Percentiles rank a stretch among this genome's conserved stretches.
These are phyloP conservation scores for Termitomyces sp. DNA, from an alignment of 768 basidiomycete species.

Conservation along the genomic window DNA sequence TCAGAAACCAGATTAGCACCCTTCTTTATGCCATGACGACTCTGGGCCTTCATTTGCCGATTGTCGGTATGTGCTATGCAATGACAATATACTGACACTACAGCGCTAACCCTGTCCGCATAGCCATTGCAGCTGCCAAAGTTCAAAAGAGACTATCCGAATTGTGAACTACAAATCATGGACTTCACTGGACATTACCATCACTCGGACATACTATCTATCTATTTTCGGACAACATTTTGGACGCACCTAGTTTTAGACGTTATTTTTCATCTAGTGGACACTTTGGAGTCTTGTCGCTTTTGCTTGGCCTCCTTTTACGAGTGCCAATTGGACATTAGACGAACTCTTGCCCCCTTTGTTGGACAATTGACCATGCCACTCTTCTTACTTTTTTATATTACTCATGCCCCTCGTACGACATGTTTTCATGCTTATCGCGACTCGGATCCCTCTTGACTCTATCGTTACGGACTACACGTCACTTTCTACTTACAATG, in stretches of 20 bases:
- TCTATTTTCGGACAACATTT: slow-evolving; percentile 6
- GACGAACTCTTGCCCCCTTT: slow-evolving; percentile 15
- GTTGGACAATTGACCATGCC: slow-evolving; percentile 13
- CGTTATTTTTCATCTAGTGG: slow-evolving; percentile 10
- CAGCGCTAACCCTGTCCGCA: slow-evolving; percentile 1
- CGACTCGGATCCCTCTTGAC: background rate
- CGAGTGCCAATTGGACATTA: slow-evolving; percentile 14
- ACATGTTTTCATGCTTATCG: background rate
- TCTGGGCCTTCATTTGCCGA: slow-evolving; percentile 54
- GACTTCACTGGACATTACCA: slow-evolving; percentile 1
- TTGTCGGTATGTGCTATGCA: slow-evolving; percentile 34
- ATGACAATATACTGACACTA: background rate
- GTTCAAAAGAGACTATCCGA: slow-evolving; percentile 36
- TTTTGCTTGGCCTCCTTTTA: slow-evolving; percentile 12
- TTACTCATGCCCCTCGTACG: slow-evolving; percentile 5
- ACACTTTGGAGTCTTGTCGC: slow-evolving; percentile 17
- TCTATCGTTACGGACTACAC: slow-evolving; percentile 4
- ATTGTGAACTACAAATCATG: slow-evolving; percentile 12
- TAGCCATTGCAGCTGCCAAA: slow-evolving; percentile 33
- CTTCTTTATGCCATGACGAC: slow-evolving; percentile 61
- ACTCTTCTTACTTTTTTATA: background rate
- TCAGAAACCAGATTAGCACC: slow-evolving; percentile 55
- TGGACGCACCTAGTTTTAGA: slow-evolving; percentile 3
- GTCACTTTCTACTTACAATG: background rate
- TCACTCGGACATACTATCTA: slow-evolving; percentile 7